Evolutionary conservation across 129 eudicot genomes (phyloP).

Genomic region (Scalesia atractyloides): DNA sequence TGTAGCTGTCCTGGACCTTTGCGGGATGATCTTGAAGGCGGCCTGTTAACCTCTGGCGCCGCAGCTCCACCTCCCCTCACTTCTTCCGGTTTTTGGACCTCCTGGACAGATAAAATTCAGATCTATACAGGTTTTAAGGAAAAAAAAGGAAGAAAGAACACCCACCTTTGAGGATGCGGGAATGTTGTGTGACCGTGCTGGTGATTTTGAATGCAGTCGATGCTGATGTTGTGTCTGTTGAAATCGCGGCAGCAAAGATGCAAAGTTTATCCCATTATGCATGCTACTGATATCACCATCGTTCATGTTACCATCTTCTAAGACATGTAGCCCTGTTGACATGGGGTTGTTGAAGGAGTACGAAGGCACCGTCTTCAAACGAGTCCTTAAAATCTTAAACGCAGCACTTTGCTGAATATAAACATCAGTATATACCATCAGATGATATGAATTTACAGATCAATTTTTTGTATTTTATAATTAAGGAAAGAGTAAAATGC

Average conservation of each 20-base stretch:
- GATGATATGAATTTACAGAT: conserved; percentile 10
- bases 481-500: not conserved
- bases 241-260: conserved; percentile 67
- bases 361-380: conserved; percentile 86
- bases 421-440: not conserved
- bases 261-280: conserved; percentile 67
- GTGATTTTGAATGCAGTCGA: conserved; percentile 61
- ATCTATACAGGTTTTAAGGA: not conserved
- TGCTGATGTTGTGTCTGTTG: conserved; percentile 73
- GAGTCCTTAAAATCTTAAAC: conserved; percentile 85
- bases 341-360: conserved; percentile 62
- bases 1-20: conserved; percentile 74
- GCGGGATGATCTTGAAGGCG: conserved; percentile 63
- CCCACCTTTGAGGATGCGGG: conserved; percentile 63
- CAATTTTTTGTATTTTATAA: not conserved
- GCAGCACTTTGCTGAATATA: conserved; percentile 88
- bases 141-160: not conserved
- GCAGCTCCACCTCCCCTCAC: conserved; percentile 35
- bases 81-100: conserved; percentile 56
- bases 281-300: conserved; percentile 39
- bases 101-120: conserved; percentile 27
- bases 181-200: conserved; percentile 43
- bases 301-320: conserved; percentile 46
- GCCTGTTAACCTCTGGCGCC: conserved; percentile 39
- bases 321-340: conserved; percentile 16